Conservation (phyloP, 2,329 filamentous ascomycete genomes). For the Pseudogymnoascus sp. region DNA sequence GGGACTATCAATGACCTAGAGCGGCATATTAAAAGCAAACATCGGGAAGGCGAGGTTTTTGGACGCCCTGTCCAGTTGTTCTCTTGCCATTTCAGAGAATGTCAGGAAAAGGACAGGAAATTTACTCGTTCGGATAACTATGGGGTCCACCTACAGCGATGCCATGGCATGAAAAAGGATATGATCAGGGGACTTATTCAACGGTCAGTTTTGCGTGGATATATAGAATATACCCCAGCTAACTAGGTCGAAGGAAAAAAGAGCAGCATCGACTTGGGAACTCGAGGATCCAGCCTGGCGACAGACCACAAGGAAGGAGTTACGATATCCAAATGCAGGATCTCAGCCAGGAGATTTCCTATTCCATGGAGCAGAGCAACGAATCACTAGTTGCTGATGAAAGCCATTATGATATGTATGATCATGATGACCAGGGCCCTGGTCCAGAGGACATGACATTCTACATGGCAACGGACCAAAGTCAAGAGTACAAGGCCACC, state of each 20-base stretch:
- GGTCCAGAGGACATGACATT: neutral
- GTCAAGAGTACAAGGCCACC: neutral
- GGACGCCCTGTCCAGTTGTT: slow-evolving; percentile 45
- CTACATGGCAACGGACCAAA: neutral
- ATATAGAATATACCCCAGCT: neutral
- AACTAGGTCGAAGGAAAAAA: slow-evolving; percentile 12
- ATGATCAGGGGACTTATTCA: slow-evolving; percentile 38
- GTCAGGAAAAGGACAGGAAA: slow-evolving; percentile 54
- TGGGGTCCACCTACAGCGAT: slow-evolving; percentile 64
- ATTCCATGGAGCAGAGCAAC: slow-evolving; percentile 5
- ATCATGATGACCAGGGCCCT: neutral
- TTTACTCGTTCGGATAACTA: slow-evolving; percentile 88
- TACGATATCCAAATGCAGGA: neutral
- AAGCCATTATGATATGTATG: neutral
- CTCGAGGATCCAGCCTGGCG: slow-evolving; percentile 13
- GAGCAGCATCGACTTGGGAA: neutral
- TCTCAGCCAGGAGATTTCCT: slow-evolving; percentile 14
- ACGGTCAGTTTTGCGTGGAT: slow-evolving; percentile 33
- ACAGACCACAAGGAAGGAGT: slow-evolving; percentile 18
- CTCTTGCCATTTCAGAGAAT: slow-evolving; percentile 51
- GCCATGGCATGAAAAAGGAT: slow-evolving; percentile 47
- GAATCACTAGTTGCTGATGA: neutral
- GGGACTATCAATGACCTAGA: slow-evolving; percentile 73
- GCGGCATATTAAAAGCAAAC: slow-evolving; percentile 69
- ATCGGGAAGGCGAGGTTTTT: slow-evolving; percentile 42